phyloP scores from a whole-genome alignment of 768 basidiomycete species.

The Crassisporium funariophilum region DNA sequence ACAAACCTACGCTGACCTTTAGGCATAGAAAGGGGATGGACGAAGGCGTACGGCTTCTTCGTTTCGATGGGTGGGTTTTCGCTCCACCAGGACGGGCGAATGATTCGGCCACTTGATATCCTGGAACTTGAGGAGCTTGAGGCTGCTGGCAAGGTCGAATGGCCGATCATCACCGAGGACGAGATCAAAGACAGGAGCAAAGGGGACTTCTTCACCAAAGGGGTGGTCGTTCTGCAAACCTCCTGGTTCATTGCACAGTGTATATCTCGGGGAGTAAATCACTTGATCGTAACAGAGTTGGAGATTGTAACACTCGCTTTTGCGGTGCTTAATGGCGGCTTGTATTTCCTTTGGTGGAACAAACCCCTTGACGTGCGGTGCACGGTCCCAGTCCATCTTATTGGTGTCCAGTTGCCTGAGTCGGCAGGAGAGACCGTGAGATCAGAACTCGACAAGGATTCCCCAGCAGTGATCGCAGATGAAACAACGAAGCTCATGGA shows the following conservation, averaged over 20 bases:
- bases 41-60: slow-evolving; percentile 9
- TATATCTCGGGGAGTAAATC: slow-evolving; percentile 20
- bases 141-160: slow-evolving; percentile 1
- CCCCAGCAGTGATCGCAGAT: neutral
- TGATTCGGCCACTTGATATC: neutral
- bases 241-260: slow-evolving; percentile 34
- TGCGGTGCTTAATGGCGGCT: slow-evolving; percentile 25
- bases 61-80: slow-evolving; percentile 11
- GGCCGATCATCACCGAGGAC: slow-evolving; percentile 11
- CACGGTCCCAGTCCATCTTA: slow-evolving; percentile 10
- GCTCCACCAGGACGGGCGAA: slow-evolving; percentile 19
- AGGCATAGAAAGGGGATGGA: slow-evolving; percentile 16
- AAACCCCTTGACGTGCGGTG: slow-evolving; percentile 32
- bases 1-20: neutral
- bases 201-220: slow-evolving; percentile 26
- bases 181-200: slow-evolving; percentile 31
- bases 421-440: neutral
- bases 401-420: too few relatives aligned
- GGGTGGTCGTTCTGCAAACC: slow-evolving; percentile 26
- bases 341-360: slow-evolving; percentile 37
- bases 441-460: neutral
- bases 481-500: neutral
- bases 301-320: slow-evolving; percentile 33
- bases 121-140: slow-evolving; percentile 5
- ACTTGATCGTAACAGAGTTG: slow-evolving; percentile 28